Percentiles rank a stretch among this genome's conserved stretches.
phyloP scores from a whole-genome alignment of 129 eudicot species.

The Tanacetum coccineum region DNA sequence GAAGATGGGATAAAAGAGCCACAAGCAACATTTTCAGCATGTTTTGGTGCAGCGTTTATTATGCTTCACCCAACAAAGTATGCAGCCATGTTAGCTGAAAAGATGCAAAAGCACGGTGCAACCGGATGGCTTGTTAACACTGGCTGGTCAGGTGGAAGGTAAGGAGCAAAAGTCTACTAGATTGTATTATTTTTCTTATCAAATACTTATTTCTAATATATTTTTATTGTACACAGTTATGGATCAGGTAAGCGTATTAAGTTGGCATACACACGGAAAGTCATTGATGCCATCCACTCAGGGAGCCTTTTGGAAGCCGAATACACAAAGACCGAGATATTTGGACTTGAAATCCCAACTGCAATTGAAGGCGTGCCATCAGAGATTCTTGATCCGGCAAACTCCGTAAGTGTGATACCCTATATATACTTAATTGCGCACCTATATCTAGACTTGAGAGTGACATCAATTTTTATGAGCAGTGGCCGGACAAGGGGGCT shows the following conservation, averaged over 20 bases:
- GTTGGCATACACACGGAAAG: no score
- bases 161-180: neutral
- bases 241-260: no score
- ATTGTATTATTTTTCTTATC: no score
- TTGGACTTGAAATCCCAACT: slow-evolving; percentile 92
- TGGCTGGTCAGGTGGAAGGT: slow-evolving; percentile 99
- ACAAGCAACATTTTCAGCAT: slow-evolving; percentile 88
- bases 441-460: slow-evolving; percentile 60
- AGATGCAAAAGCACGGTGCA: slow-evolving; percentile 95
- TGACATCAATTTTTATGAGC: slow-evolving; percentile 55
- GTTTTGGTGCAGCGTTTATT: slow-evolving; percentile 99
- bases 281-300: no score
- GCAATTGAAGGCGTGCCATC: slow-evolving; percentile 92
- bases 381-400: slow-evolving; percentile 76
- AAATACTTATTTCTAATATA: no score
- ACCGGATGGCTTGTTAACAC: slow-evolving; percentile 98
- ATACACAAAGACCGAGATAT: slow-evolving; percentile 66
- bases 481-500: no score
- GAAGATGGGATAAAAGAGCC: slow-evolving; percentile 97
- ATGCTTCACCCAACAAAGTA: slow-evolving; percentile 92
- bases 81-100: slow-evolving; percentile 86
- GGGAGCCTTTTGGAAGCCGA: no score
- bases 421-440: neutral
- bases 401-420: slow-evolving; percentile 71
- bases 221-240: no score